Evolutionary conservation across 2,329 filamentous ascomycete species (phyloP), one percentile per base, ranked within the genome.

Genomic region (Thielaviopsis punctulata): DNA sequence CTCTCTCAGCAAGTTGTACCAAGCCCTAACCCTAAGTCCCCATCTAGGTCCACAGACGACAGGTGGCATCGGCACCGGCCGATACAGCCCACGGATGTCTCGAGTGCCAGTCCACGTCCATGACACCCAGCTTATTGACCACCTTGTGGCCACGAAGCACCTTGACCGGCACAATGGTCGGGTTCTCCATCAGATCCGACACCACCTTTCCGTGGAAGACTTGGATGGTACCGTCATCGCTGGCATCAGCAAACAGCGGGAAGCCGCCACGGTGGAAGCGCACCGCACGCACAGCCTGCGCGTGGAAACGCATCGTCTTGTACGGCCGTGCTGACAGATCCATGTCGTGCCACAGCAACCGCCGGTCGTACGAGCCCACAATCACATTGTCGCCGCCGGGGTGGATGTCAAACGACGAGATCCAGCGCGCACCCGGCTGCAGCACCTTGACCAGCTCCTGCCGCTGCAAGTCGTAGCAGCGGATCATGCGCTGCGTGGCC

Each of bases 171-270:
- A 96, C 92, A 62, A 98, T 95, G 13, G 84, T 93, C 6, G 92
- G 89, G 62, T 95, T 95, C 70, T 94, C 88, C 78, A 98, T 86
- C 64, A 95, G 73, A 64, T 98, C 92, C 56, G 82, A 87, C 25
- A 93, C 88, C 24, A 96, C 90, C 68, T 90, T 94, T 53, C 88
- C 90, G 64, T 96, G 90, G 78, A 96, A 96, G 51, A 98, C 85
- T 66, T 98, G 92, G 58, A 96, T 69, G 19, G 83, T 87, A 24
- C 92, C 92, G 65, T 98, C 92, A 64, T 98, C 93, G 64, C 85
- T 92, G 19, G 87, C 88, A 64, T 96, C 90, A 0, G 89, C 92
- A 62, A 98, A 96, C 33, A 98, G 73, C 18, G 92, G 89, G 43
- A 75, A 77, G 8, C 76, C 74, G 55, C 80, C 79, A 54, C 81